Evolutionary conservation across 129 eudicot species (phyloP).

Genomic region (Artemisia argyi): DNA sequence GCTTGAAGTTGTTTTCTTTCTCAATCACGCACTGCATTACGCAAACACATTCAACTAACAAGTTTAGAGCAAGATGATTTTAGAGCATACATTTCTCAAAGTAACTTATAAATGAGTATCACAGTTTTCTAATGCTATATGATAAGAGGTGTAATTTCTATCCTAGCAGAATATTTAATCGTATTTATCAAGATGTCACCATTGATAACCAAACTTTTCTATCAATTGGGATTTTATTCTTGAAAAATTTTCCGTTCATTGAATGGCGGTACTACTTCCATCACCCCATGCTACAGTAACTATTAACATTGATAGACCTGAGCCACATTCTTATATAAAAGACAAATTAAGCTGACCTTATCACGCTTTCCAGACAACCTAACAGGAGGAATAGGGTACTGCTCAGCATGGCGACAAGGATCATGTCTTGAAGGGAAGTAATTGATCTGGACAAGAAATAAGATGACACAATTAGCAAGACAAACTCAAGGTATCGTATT

Average conservation of each 20-base stretch:
- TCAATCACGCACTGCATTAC: constrained; percentile 59
- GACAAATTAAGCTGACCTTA: constrained; percentile 29
- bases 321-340: too few species aligned
- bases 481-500: background rate
- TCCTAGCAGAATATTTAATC: too few species aligned
- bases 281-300: too few species aligned
- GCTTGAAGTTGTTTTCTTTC: constrained; percentile 92
- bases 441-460: constrained; percentile 41
- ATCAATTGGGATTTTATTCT: too few species aligned
- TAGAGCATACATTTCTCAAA: background rate
- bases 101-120: background rate
- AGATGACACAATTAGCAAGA: background rate
- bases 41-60: constrained; percentile 9
- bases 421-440: constrained; percentile 79
- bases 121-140: too few species aligned
- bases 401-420: constrained; percentile 73
- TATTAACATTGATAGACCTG: too few species aligned
- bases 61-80: background rate
- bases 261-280: too few species aligned
- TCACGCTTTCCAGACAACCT: constrained; percentile 59
- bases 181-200: too few species aligned
- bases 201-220: too few species aligned
- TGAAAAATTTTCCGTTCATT: too few species aligned
- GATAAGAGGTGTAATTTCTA: too few species aligned
- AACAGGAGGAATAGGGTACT: constrained; percentile 57